Base-by-base conservation (phyloP, 2,329 filamentous ascomycete genomes). In the Pseudocercospora vitis region DNA sequence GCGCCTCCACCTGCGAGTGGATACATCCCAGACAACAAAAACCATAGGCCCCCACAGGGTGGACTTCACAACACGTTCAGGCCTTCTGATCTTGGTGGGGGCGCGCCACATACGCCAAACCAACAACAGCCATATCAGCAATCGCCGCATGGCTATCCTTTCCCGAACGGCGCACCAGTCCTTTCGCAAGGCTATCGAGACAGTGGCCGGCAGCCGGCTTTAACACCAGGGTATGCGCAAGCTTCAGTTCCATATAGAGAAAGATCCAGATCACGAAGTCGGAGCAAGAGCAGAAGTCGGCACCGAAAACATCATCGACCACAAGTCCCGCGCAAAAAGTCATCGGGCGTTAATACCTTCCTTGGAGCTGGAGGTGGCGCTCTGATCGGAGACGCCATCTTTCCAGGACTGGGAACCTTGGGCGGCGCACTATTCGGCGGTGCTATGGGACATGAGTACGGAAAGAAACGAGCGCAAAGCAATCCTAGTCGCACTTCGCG, bases 321-420 rank as follows among this genome's bases (percentile, higher is more conserved):
- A 14, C 47, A 53, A 47, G 48, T 21, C 9, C 49, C 51, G 39
- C 46, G 45, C 28, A 64, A 64, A 52, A 66, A 65, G 48, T 55
- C 54, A 3, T 60, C 52, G 8, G 58, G 63, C 7, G 60, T 64
- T 5, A 59, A 74, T 28, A 75, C 74, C 0, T 77, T 76, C 47
- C 60, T 77, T 0, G 74, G 74, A 42, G 74, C 74, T 0, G 73
- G 74, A 7, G 74, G 69, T 2, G 74, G 74, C 9, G 74, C 72
- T 4, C 53, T 77, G 1, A 66, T 77, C 1, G 74, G 74, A 2
- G 74, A 77, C 56, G 65, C 64, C 11, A 72, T 76, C 7, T 74
- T 77, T 37, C 74, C 74, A 2, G 74, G 74, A 0, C 53, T 76
- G 2, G 74, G 74, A 3, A 75, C 67, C 11, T 23, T 70, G 5